Evolutionary conservation across 2,329 filamentous ascomycete genomes (phyloP), one percentile per base, ranked within the genome.

Genomic region (Aotearoamyces nothofagi): DNA sequence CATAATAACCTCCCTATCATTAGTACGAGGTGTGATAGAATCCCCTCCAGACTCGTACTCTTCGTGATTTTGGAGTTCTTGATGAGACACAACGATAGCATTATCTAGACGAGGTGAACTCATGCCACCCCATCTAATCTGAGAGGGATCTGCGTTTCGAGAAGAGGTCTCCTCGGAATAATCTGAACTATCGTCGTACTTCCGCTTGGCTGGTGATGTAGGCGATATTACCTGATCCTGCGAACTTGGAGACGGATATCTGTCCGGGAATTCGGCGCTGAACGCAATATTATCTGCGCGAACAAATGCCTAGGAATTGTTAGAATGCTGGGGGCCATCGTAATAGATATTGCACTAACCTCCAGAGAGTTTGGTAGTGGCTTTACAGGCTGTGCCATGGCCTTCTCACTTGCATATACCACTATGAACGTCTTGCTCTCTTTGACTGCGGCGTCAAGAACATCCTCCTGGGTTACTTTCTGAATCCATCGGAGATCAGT

Each of bases 331-430:
- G 16, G n/a, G 13, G 10, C 8, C 11, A 22, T 17, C 16, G 5
- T 12, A 4, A n/a, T 10, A 24, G 15, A 9, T 24, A 16, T 13
- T 24, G 9, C 10, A 43, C 50, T 35, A 29, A 56, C 54, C 22
- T 54, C 49, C 13, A 60, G 40, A 28, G 50, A 33, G 26, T 47
- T 43, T 15, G 63, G 51, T 10, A 69, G 44, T 8, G 55, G 47
- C 3, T 45, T 38, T 8, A 33, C 44, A 3, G 50, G 42, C 12
- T 41, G 36, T 9, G 50, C 37, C 33, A 67, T 43, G 14, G 64
- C 62, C 15, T 51, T 46, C 34, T 69, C 61, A 4, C 62, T 63
- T 13, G 66, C 66, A 39, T 70, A 71, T 4, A 71, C 48, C 3
- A 71, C 41, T 11, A 67, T 40, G 0, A 60, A 57, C 11, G 50